A percentile compares a stretch with the other conserved stretches of the same genome.
phyloP scores from a whole-genome alignment of 148 eudicot genomes.

The Nepenthes gracilis region DNA sequence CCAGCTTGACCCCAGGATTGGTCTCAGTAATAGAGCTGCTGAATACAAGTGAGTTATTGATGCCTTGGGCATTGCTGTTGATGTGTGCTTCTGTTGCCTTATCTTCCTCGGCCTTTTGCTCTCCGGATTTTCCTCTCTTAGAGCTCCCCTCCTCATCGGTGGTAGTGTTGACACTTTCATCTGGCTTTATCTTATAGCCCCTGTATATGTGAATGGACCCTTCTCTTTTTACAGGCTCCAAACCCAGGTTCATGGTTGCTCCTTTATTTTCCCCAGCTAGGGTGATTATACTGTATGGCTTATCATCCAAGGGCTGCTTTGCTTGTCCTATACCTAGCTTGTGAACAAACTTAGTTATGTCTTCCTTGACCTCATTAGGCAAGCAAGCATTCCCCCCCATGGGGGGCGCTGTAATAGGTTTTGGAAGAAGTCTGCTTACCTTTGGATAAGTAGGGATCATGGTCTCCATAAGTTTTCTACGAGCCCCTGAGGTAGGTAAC shows the following conservation, averaged over 20 bases:
- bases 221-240: constrained; percentile 27
- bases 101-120: constrained; percentile 20
- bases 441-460: constrained; percentile 9
- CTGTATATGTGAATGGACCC: constrained; percentile 45
- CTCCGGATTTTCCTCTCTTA: constrained; percentile 12
- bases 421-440: constrained; percentile 9
- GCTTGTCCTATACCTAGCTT: constrained; percentile 23
- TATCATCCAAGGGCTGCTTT: constrained; percentile 17
- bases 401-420: constrained; percentile 1
- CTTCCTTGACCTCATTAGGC: constrained; percentile 21
- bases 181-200: constrained; percentile 45
- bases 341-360: constrained; percentile 30
- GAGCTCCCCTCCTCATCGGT: constrained; percentile 40
- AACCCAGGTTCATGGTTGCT: constrained; percentile 54
- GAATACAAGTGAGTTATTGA: constrained; percentile 67
- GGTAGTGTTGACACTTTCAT: constrained; percentile 22
- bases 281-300: constrained; percentile 35
- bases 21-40: constrained; percentile 33
- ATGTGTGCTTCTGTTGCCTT: constrained; percentile 28
- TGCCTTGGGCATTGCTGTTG: constrained; percentile 64
- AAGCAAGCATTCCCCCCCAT: constrained; percentile 6
- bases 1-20: constrained; percentile 54
- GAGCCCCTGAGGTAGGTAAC: too few species aligned
- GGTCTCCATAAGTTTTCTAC: neutral
- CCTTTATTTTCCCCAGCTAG: constrained; percentile 81